Conservation (phyloP, 1,139 yeast genomes). For the Nakaseomyces kungkrabaensis region DNA sequence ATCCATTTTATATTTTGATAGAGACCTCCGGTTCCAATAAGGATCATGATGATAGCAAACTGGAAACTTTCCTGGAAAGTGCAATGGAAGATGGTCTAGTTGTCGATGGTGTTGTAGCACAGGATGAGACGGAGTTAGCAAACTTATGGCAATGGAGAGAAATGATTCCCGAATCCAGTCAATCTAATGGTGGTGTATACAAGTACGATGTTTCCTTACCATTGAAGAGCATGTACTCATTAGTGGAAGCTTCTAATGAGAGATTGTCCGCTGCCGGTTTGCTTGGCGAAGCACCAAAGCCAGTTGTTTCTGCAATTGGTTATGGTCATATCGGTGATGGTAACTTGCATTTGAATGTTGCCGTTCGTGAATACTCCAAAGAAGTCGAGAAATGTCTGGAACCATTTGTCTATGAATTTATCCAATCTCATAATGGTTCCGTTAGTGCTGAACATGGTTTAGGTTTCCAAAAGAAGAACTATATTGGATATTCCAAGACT, state of each 20-base stretch:
- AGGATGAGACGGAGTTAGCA: slow-evolving; percentile 77
- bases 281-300: slow-evolving; percentile 49
- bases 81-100: slow-evolving; percentile 81
- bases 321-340: slow-evolving; percentile 98
- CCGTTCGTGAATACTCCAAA: slow-evolving; percentile 74
- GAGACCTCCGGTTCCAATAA: slow-evolving; percentile 92
- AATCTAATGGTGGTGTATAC: slow-evolving; percentile 85
- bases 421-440: slow-evolving; percentile 66
- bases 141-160: slow-evolving; percentile 95
- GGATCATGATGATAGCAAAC: slow-evolving; percentile 71
- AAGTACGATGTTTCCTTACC: slow-evolving; percentile 94
- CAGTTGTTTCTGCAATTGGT: slow-evolving; percentile 82
- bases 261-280: slow-evolving; percentile 48
- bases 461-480: slow-evolving; percentile 91
- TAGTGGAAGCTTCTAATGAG: slow-evolving; percentile 64
- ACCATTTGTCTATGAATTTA: slow-evolving; percentile 92
- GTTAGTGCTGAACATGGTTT: slow-evolving; percentile 96
- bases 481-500: slow-evolving; percentile 65
- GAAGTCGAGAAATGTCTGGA: slow-evolving; percentile 70
- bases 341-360: slow-evolving; percentile 82
- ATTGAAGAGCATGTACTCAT: slow-evolving; percentile 61
- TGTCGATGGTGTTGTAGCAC: slow-evolving; percentile 89
- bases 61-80: slow-evolving; percentile 69
- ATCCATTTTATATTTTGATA: slow-evolving; percentile 82
- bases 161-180: slow-evolving; percentile 79